Evolutionary conservation across 495 filamentous ascomycete genomes (phyloP).

Genomic region (Monascus purpureus): DNA sequence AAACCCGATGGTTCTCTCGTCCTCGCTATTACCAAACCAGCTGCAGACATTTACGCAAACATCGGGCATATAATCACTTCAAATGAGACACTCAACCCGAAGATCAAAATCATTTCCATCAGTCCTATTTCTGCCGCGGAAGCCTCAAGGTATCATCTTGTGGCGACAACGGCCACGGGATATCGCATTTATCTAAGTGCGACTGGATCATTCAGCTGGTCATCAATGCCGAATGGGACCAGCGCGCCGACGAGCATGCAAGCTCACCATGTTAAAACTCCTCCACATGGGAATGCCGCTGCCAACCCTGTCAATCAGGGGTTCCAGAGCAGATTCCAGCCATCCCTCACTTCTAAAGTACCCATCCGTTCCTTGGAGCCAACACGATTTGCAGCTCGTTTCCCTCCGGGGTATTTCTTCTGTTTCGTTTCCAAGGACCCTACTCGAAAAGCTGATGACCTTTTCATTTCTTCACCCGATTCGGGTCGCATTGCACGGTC

Average conservation of each 20-base stretch:
- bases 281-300: constrained; percentile 40
- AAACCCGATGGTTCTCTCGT: constrained; percentile 35
- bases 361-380: constrained; percentile 33
- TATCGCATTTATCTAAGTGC: constrained; percentile 87
- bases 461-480: constrained; percentile 82
- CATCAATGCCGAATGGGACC: constrained; percentile 35
- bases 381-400: constrained; percentile 48
- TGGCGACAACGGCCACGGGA: constrained; percentile 81
- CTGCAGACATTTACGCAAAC: constrained; percentile 42
- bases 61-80: constrained; percentile 68
- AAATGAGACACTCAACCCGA: constrained; percentile 50
- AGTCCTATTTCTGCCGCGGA: constrained; percentile 70
- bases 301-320: constrained; percentile 13
- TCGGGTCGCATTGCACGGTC: constrained; percentile 57
- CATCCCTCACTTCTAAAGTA: constrained; percentile 15
- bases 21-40: constrained; percentile 41
- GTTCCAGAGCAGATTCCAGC: constrained; percentile 14
- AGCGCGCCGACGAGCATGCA: constrained; percentile 89
- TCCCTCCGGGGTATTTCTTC: constrained; percentile 82
- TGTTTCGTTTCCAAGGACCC: constrained; percentile 51
- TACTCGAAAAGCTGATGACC: constrained; percentile 38
- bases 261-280: constrained; percentile 87
- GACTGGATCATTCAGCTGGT: constrained; percentile 59
- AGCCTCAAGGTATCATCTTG: constrained; percentile 70
- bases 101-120: constrained; percentile 63